phyloP scores from a whole-genome alignment of 2,329 filamentous ascomycete species.

The Nannizziopsis barbatae region DNA sequence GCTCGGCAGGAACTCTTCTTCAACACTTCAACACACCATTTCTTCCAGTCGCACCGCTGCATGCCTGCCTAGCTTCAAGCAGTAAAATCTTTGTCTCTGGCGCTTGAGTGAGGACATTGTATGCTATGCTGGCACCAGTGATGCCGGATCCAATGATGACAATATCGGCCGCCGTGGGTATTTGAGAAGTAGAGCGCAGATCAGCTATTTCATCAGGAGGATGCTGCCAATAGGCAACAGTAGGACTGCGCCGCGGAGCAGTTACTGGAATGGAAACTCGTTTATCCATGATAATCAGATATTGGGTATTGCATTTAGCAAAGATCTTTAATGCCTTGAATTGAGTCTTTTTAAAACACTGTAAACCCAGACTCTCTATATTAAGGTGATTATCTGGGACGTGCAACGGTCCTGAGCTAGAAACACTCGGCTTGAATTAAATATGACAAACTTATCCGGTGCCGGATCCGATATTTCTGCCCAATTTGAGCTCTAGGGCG shows the following conservation, averaged over 20 bases:
- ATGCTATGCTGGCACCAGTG: slow-evolving; percentile 27
- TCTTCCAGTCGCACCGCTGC: slow-evolving; percentile 16
- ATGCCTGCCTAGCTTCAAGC: slow-evolving; percentile 30
- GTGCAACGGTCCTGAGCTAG: no score
- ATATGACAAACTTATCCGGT: no score
- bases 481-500: no score
- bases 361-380: no score
- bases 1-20: not conserved
- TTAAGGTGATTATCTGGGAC: no score
- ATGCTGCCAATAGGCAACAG: slow-evolving; percentile 26
- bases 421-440: no score
- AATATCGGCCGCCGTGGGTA: slow-evolving; percentile 24
- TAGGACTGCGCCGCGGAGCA: slow-evolving; percentile 21
- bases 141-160: slow-evolving; percentile 34
- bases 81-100: slow-evolving; percentile 25
- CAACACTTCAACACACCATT: slow-evolving; percentile 12
- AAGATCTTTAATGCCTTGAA: not conserved
- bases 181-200: slow-evolving; percentile 17
- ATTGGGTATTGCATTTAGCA: no score
- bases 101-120: slow-evolving; percentile 20
- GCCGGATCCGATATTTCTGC: no score
- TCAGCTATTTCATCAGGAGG: slow-evolving; percentile 24
- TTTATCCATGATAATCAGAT: slow-evolving; percentile 13
- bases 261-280: slow-evolving; percentile 15
- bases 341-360: no score